Evolutionary conservation across 2,329 filamentous ascomycete genomes (phyloP), one percentile per base, ranked within the genome.

Genomic region (Zymoseptoria tritici): DNA sequence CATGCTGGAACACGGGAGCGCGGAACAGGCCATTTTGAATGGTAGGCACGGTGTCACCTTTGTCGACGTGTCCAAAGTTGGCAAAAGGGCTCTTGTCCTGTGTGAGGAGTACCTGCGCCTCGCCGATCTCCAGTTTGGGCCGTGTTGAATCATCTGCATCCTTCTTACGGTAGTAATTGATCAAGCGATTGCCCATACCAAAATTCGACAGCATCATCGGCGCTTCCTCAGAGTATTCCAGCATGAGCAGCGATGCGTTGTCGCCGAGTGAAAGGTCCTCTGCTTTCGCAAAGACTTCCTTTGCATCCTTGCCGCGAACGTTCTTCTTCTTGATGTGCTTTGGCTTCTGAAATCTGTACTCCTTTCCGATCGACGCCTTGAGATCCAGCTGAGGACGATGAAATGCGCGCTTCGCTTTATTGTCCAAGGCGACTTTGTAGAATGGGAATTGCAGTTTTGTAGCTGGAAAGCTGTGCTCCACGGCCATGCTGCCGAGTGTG

Each of bases 41-140:
- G 1, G 94, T 93, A 0, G 92, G 89, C 3, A 95, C 90, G 9
- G 88, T 90, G 77, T 97, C 90, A 20, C 94, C 94, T 2, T 91
- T 85, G 64, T 96, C 89, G 22, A 99, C 91, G 42, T 91, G 89
- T 22, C 94, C 94, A 70, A 99, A 99, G 56, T 95, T 89, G 42
- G 91, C 90, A 73, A 99, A 99, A 0, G 94, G 94, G 52, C 93
- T 97, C 70, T 93, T 90, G 75, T 99, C 94, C 72, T 99, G 92
- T 1, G 91, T 91, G 31, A 97, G 81, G 36, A 99, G 81, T 13
- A 96, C 87, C 54, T 89, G 87, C 2, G 90, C 89, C 76, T 99
- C 94, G 60, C 94, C 94, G 62, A 99, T 83, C 3, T 96, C 91
- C 61, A 82, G 74, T 78, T 91, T 95, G 0, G 90, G 89, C 1